phyloP scores from a whole-genome alignment of 2,329 filamentous ascomycete genomes.

The Cladosporium oxysporum region DNA sequence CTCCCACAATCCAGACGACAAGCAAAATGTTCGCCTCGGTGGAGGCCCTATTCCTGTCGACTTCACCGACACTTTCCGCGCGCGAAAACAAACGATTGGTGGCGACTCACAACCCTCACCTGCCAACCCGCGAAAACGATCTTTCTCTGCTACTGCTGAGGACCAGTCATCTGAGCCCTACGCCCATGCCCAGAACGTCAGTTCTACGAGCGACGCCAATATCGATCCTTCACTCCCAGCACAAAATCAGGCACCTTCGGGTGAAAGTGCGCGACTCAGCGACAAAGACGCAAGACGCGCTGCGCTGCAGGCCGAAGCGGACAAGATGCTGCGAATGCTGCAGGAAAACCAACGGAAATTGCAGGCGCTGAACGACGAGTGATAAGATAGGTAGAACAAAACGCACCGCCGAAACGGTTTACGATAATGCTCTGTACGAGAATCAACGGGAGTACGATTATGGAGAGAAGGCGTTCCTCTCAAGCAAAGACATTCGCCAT shows the following conservation, averaged over 20 bases:
- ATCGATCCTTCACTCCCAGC: slow-evolving; percentile 41
- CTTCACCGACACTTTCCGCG: slow-evolving; percentile 37
- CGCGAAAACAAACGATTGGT: slow-evolving; percentile 10
- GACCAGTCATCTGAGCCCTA: slow-evolving; percentile 21
- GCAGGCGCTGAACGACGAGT: slow-evolving; percentile 41
- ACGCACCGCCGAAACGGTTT: background rate
- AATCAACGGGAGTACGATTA: slow-evolving; percentile 2
- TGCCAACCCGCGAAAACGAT: slow-evolving; percentile 58
- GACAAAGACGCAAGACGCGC: slow-evolving; percentile 63
- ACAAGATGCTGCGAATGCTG: slow-evolving; percentile 72
- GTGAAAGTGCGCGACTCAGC: slow-evolving; percentile 21
- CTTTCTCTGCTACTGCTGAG: slow-evolving; percentile 55
- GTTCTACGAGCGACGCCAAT: slow-evolving; percentile 21
- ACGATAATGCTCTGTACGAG: slow-evolving; percentile 15
- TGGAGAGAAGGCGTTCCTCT: background rate
- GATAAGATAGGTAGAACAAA: background rate
- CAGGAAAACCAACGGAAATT: slow-evolving; percentile 74
- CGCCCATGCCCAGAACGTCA: slow-evolving; percentile 28
- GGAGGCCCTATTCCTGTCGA: slow-evolving; percentile 39
- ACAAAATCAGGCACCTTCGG: slow-evolving; percentile 24
- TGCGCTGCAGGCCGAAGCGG: slow-evolving; percentile 70
- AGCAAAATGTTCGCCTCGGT: slow-evolving; percentile 4
- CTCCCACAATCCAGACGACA: slow-evolving; percentile 13
- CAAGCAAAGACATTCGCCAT: background rate
- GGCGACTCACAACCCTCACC: slow-evolving; percentile 25